Base-by-base conservation (phyloP, 352 stramenopile species). In the Phytophthora capsici region DNA sequence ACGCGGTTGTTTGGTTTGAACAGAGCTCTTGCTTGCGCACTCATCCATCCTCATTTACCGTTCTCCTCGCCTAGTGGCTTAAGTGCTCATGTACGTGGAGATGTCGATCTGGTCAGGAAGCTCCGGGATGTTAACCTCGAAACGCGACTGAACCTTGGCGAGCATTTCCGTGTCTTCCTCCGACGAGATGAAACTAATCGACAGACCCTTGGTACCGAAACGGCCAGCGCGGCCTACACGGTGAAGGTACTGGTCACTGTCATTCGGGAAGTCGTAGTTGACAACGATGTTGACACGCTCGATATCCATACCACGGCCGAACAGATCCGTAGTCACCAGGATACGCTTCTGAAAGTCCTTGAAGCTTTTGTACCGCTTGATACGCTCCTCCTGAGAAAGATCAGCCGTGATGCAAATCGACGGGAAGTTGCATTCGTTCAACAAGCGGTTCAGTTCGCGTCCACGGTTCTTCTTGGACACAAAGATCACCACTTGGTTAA, bases 241-340 rank as follows among this genome's bases (percentile, higher is more conserved):
- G 83, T 99, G 98, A 48, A 99, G 86, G 84, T 99, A 99, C 78
- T 99, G 95, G 86, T 99, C 98, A 40, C 86, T 92, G 76, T 96
- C 90, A 60, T 97, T 97, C 57, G 98, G 97, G 85, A 99, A 99
- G 78, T 99, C 98, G 81, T 99, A 99, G 91, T 99, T 99, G 73
- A 99, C 98, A 38, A 99, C 98, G 66, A 99, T 98, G 88, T 99
- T 99, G 48, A 99, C 98, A 75, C 97, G 95, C 85, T 99, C 97
- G 78, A 99, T 99, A 93, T 99, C 98, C 86, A 99, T 99, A 70
- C 98, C 98, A 86, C 98, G 97, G 49, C 98, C 98, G 73, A 99
- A 99, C 59, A 99, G 86, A 80, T 99, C 97, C 61, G 98, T 99
- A 46, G 98, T 98, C 36, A 99, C 97, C 46, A 99, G 86, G 74